Percentiles rank a stretch among this genome's conserved stretches.
Evolutionary conservation across 352 stramenopile species (phyloP).

Genomic region (Globisporangium barbulae): DNA sequence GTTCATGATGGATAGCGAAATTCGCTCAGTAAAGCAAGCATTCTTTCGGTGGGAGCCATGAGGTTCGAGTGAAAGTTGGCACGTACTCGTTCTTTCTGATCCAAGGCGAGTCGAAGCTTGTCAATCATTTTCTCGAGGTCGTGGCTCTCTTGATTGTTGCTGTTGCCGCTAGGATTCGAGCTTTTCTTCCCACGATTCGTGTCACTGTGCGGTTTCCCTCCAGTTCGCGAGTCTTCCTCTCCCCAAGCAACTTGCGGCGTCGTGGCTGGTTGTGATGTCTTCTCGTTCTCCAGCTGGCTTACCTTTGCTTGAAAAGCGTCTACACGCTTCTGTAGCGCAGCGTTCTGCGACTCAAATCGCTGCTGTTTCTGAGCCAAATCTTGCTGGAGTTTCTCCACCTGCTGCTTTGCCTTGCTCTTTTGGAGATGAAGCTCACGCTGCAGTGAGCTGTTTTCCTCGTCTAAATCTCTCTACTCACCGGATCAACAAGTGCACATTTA

Average conservation of each 20-base stretch:
- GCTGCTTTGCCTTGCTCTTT: conserved; percentile 13
- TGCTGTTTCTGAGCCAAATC: conserved; percentile 18
- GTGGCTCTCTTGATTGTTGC: conserved; percentile 41
- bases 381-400: conserved; percentile 16
- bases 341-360: conserved; percentile 17
- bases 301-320: conserved; percentile 28
- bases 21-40: background rate
- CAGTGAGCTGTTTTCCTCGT: conserved; percentile 25
- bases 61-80: too few species aligned
- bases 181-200: conserved; percentile 3
- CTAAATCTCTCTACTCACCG: conserved; percentile 23
- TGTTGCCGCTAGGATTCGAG: background rate
- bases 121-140: conserved; percentile 42
- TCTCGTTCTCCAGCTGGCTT: conserved; percentile 6
- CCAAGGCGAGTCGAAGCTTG: conserved; percentile 32
- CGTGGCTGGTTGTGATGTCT: conserved; percentile 4
- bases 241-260: conserved; percentile 14
- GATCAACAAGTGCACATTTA: background rate
- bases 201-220: background rate
- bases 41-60: conserved; percentile 4
- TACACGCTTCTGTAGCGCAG: conserved; percentile 26
- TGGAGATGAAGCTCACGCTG: conserved; percentile 27
- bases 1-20: background rate
- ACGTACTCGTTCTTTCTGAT: conserved; percentile 54
- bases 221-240: background rate